Evolutionary conservation across 768 basidiomycete genomes (phyloP), one percentile per base, ranked within the genome.

Genomic region (Leccinum disarticulatum): DNA sequence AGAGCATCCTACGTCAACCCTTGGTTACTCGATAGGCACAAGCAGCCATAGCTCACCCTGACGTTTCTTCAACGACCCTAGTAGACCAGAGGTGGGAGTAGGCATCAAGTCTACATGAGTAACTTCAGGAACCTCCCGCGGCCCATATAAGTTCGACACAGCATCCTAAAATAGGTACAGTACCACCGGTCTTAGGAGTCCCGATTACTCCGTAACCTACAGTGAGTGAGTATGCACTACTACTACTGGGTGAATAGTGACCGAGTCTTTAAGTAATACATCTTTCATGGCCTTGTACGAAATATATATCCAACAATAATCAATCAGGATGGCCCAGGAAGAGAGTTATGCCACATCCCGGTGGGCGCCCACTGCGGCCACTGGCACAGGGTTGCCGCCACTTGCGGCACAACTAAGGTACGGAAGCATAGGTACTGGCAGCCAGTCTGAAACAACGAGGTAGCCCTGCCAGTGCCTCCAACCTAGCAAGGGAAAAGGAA

Each of bases 371-470:
- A 22, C 22, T 22, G 25, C 25, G 87, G 84, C 79, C 84, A 88
- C 54, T 90, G 74, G 27, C 27, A 27, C 27, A 27, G 27, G 27
- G 17, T 64, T 66, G 15, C 78, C 80, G 2, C 71, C 66, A 17
- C 68, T 80, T 4, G 31, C 17, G 77, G 58, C 22, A 22, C 22
- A 81, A 85, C 86, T 89, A 67, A 54, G 47, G 27, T 63, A 31
- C 25, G 27, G 31, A 35, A 57, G 35, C 7, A 46, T 14, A 38
- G 52, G 47, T 25, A 60, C 88, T n/a, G 31, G 11, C 31, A 33
- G 89, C 91, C 58, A 90, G 78, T 64, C 91, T 79, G 73, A 93
- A 91, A 78, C 87, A 91, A 69, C 88, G 93, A 0, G 86, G 85
- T 14, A 93, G 64, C 19, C 77, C 78, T 1, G 77, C 22, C 22